A percentile compares a stretch with the other conserved stretches of the same genome.
These are phyloP conservation scores for Colletotrichum sidae DNA, from an alignment of 2,329 filamentous ascomycete species.

Conservation along the genomic window DNA sequence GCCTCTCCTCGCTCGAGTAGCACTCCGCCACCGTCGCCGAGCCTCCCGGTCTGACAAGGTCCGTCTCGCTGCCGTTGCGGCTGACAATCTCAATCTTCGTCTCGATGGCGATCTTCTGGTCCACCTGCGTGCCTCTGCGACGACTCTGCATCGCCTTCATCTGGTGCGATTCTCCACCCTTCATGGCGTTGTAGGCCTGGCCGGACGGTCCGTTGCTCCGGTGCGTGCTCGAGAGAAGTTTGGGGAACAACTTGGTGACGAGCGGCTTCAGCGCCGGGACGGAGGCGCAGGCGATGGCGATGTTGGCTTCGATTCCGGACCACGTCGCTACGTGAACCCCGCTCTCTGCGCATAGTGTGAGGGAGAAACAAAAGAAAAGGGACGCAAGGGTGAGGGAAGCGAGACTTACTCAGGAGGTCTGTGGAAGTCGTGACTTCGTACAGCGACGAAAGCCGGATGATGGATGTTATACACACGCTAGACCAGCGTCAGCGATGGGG, in stretches of 20 bases:
- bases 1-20: neutral
- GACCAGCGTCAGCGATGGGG: neutral
- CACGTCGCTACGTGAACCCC: conserved; percentile 35
- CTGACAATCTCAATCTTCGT: conserved; percentile 8
- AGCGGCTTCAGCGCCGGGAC: conserved; percentile 49
- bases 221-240: conserved; percentile 11
- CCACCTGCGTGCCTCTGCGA: neutral
- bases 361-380: no score
- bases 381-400: no score
- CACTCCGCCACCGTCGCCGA: neutral
- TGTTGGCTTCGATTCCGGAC: conserved; percentile 49
- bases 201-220: conserved; percentile 9
- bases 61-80: neutral
- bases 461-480: conserved; percentile 38
- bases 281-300: conserved; percentile 49
- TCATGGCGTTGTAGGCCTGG: neutral
- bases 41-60: neutral
- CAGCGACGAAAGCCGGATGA: conserved; percentile 40
- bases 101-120: conserved; percentile 13
- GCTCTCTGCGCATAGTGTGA: neutral
- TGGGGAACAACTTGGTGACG: conserved; percentile 42
- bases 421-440: conserved; percentile 33
- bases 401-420: conserved; percentile 6
- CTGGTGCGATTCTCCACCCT: conserved; percentile 11
- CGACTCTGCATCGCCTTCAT: conserved; percentile 16